Evolutionary conservation across 2,329 filamentous ascomycete species (phyloP).

Genomic region (Ophiostoma piceae): DNA sequence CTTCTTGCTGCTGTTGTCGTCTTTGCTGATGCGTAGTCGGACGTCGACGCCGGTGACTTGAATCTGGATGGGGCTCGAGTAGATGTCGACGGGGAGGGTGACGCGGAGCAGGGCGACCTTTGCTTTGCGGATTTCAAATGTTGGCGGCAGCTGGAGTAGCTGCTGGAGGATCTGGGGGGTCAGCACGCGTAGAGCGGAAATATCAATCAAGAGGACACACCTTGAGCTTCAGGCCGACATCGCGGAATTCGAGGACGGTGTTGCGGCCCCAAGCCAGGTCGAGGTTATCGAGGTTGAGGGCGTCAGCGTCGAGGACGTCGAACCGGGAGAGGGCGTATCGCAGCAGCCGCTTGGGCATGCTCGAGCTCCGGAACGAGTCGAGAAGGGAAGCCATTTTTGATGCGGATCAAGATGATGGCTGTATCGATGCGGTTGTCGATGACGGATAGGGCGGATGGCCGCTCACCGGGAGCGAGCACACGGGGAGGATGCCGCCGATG

Average conservation of each 20-base stretch:
- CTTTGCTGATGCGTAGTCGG: slow-evolving; percentile 48
- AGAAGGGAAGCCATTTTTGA: slow-evolving; percentile 65
- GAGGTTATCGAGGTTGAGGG: slow-evolving; percentile 77
- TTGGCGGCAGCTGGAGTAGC: slow-evolving; percentile 67
- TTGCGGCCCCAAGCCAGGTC: slow-evolving; percentile 77
- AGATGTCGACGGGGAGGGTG: slow-evolving; percentile 82
- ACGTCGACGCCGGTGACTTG: slow-evolving; percentile 79
- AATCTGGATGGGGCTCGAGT: slow-evolving; percentile 73
- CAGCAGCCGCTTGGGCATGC: slow-evolving; percentile 82
- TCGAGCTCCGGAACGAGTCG: slow-evolving; percentile 58
- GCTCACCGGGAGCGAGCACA: slow-evolving; percentile 23
- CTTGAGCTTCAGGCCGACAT: slow-evolving; percentile 76
- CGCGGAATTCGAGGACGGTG: slow-evolving; percentile 76
- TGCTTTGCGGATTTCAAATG: slow-evolving; percentile 66
- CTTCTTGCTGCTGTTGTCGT: background rate
- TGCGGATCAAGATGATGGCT: slow-evolving; percentile 23
- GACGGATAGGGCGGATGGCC: slow-evolving; percentile 4
- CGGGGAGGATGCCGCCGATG: slow-evolving; percentile 16
- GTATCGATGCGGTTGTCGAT: background rate
- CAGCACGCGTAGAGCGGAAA: background rate
- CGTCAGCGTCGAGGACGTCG: slow-evolving; percentile 82
- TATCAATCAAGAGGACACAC: slow-evolving; percentile 38
- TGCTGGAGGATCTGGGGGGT: slow-evolving; percentile 68
- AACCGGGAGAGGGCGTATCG: slow-evolving; percentile 78
- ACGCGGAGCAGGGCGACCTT: slow-evolving; percentile 70